Evolutionary conservation across 192 early-diverging fungal genomes (phyloP).

Genomic region (Entomortierella parvispora): DNA sequence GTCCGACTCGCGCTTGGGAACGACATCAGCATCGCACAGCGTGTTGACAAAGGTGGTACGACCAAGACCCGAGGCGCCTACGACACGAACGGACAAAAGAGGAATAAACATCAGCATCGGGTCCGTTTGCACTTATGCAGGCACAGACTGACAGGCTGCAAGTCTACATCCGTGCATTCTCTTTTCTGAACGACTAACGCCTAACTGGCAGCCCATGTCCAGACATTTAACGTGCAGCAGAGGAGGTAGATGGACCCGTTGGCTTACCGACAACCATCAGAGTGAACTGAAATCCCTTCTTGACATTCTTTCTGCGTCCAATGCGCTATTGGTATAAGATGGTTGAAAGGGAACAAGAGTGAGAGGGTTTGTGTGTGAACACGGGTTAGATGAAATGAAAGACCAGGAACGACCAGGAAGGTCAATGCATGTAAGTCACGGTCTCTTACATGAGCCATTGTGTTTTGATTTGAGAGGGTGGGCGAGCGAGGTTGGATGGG

Average conservation of each 20-base stretch:
- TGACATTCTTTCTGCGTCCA: conserved; percentile 87
- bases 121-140: not conserved
- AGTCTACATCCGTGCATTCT: not conserved
- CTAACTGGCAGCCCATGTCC: too few species aligned
- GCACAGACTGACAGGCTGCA: not conserved
- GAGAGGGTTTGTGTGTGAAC: not conserved
- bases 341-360: conserved; percentile 4
- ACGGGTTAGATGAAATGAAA: not conserved
- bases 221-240: too few species aligned
- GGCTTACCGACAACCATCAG: conserved; percentile 96
- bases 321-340: conserved; percentile 32
- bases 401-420: not conserved
- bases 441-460: conserved; percentile 42
- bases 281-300: conserved; percentile 97
- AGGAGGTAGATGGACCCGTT: too few species aligned
- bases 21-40: conserved; percentile 85
- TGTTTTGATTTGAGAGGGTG: not conserved
- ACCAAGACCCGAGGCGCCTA: conserved; percentile 94
- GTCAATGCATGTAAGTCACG: not conserved
- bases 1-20: conserved; percentile 71
- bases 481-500: conserved; percentile 2
- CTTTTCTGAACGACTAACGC: not conserved
- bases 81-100: not conserved
- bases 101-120: not conserved
- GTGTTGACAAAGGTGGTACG: conserved; percentile 99